Conservation (phyloP, 352 stramenopile genomes). For the Paralagenidium karlingii region DNA sequence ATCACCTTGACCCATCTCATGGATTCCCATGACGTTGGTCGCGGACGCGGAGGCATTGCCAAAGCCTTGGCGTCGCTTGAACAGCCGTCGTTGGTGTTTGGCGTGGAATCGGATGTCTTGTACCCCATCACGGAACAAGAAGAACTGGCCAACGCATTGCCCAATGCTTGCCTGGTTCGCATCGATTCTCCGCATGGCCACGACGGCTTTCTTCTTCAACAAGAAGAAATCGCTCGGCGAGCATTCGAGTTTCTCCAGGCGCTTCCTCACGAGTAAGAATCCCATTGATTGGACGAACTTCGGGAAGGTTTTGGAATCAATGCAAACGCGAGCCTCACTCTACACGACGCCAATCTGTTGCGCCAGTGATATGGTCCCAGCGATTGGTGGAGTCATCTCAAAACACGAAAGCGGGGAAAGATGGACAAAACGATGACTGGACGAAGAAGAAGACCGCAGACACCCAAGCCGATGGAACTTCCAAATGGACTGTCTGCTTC, state of each 20-base stretch:
- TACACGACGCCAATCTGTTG: too few relatives aligned
- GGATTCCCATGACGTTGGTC: conserved; percentile 92
- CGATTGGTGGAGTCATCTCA: too few relatives aligned
- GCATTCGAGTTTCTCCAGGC: conserved; percentile 39
- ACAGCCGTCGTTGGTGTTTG: conserved; percentile 85
- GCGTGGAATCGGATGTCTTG: conserved; percentile 91
- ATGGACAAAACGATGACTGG: too few relatives aligned
- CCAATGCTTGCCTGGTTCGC: conserved; percentile 73
- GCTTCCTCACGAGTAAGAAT: neutral
- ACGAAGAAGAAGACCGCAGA: too few relatives aligned
- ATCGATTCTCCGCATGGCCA: conserved; percentile 89
- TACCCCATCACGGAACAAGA: conserved; percentile 91
- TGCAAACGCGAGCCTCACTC: too few relatives aligned
- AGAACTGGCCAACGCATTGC: conserved; percentile 71
- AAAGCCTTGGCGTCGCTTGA: conserved; percentile 33
- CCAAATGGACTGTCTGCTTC: too few relatives aligned
- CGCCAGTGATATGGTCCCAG: too few relatives aligned
- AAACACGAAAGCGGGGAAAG: too few relatives aligned
- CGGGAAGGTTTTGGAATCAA: too few relatives aligned
- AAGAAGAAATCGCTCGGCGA: conserved; percentile 83
- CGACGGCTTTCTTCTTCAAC: conserved; percentile 94
- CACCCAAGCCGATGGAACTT: too few relatives aligned
- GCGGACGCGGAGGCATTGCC: conserved; percentile 67
- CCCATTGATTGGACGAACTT: neutral
- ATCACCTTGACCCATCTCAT: conserved; percentile 92